Evolutionary conservation across 352 stramenopile species (phyloP), one percentile per base, ranked within the genome.

Genomic region (Phytophthora quininea): DNA sequence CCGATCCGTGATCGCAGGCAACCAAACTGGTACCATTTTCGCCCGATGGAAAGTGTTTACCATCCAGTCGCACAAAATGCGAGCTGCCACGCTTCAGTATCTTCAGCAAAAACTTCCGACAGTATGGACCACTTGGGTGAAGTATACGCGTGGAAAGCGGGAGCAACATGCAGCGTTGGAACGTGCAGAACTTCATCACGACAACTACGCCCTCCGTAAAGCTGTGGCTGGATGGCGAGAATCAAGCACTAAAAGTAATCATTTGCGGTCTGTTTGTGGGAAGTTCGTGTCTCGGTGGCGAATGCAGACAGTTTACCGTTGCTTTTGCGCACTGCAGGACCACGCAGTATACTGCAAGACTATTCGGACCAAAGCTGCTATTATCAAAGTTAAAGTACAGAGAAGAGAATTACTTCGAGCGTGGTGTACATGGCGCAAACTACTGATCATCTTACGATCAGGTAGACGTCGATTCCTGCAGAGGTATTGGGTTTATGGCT

Each of bases 371-470:
- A 64, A 40, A 45, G 42, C 58, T 46, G 48, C 15, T n/a, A 12
- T 54, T 30, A 35, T 72, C n/a, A 63, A 5, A 14, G 29, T 31
- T 14, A 66, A 60, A 67, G 11, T 35, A 29, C 61, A 42, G 27
- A 27, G 27, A 11, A 48, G 48, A 37, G 31, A 14, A 19, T 12
- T 67, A 11, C 8, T 86, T 12, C 57, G 51, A 11, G 24, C 59
- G 3, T 87, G 78, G 78, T 71, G 62, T 32, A 33, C 47, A 2
- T 87, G 78, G 78, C 73, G 74, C 11, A 77, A 82, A 30, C 27
- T 79, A n/a, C 64, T 80, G 48, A 42, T 80, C 27, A 62, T 82
- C 6, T 43, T 46, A 2, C 68, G 70, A 35, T 51, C 53, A 1
- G 61, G 69, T 6, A 74, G 55, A 8, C 56, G 50, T 2, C 62